phyloP scores from a whole-genome alignment of 192 early-diverging fungal genomes.

The Coemansia sp. region DNA sequence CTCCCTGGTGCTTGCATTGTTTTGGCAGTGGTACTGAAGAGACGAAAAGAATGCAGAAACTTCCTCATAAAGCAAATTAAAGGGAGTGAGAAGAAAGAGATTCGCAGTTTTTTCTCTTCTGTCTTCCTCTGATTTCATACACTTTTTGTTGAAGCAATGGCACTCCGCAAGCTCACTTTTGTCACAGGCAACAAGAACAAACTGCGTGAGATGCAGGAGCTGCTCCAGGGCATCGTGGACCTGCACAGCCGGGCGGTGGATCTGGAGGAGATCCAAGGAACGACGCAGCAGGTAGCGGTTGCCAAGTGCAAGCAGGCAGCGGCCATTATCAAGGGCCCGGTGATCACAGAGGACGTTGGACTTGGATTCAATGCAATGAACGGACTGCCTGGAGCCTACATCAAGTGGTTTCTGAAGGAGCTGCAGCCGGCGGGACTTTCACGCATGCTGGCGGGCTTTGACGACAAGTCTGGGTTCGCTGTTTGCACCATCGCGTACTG shows the following conservation, averaged over 20 bases:
- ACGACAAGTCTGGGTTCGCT: slow-evolving; percentile 85
- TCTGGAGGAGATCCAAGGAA: slow-evolving; percentile 93
- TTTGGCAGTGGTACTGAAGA: background rate
- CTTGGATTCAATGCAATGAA: slow-evolving; percentile 94
- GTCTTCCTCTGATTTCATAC: background rate
- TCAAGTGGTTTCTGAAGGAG: slow-evolving; percentile 93
- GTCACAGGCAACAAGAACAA: slow-evolving; percentile 98
- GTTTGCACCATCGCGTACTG: slow-evolving; percentile 91
- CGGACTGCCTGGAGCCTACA: slow-evolving; percentile 84
- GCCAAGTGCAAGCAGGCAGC: slow-evolving; percentile 83
- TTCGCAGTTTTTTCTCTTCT: background rate
- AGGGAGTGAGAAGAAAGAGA: background rate
- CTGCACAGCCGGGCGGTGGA: slow-evolving; percentile 73
- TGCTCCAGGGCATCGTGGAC: slow-evolving; percentile 67
- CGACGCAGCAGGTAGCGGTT: slow-evolving; percentile 68
- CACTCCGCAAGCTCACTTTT: slow-evolving; percentile 65
- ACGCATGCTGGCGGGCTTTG: slow-evolving; percentile 82
- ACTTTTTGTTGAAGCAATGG: slow-evolving; percentile 12
- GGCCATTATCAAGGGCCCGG: slow-evolving; percentile 63
- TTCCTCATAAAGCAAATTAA: background rate
- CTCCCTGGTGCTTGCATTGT: background rate
- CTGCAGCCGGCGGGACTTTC: slow-evolving; percentile 77
- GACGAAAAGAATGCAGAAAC: background rate
- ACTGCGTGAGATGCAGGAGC: slow-evolving; percentile 82
- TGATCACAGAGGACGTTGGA: slow-evolving; percentile 91